Evolutionary conservation across 2,329 filamentous ascomycete species (phyloP).

Genomic region (Monosporascus sp.): DNA sequence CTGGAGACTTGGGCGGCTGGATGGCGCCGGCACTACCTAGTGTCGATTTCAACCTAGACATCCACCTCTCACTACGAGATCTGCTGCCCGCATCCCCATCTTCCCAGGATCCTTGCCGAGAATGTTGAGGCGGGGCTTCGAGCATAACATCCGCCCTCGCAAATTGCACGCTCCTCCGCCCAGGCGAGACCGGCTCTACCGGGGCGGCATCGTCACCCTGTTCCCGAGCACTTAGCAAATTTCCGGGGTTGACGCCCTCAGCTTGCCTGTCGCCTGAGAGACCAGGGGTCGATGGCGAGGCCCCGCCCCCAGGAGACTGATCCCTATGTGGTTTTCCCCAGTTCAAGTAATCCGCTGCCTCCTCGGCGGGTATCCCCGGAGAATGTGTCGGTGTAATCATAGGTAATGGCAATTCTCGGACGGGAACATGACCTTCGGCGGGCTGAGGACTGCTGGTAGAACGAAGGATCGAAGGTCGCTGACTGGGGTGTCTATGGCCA

Average conservation of each 20-base stretch:
- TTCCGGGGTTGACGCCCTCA: background rate
- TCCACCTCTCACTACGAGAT: constrained; percentile 60
- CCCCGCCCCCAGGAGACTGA: constrained; percentile 18
- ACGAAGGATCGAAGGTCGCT: constrained; percentile 14
- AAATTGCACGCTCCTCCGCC: constrained; percentile 72
- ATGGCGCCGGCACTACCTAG: constrained; percentile 52
- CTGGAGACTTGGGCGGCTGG: constrained; percentile 40
- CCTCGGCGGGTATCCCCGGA: constrained; percentile 8
- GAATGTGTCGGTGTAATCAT: constrained; percentile 18
- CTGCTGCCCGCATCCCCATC: constrained; percentile 57
- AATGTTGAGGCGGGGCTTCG: constrained; percentile 46
- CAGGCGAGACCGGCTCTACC: constrained; percentile 32
- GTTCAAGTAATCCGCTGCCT: constrained; percentile 34
- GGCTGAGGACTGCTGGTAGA: constrained; percentile 21
- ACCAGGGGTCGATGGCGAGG: constrained; percentile 13
- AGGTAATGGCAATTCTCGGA: constrained; percentile 14
- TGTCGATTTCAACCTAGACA: constrained; percentile 69
- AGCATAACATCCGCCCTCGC: constrained; percentile 47
- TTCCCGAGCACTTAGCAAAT: constrained; percentile 2
- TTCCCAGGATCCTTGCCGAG: constrained; percentile 61
- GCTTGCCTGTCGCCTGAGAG: constrained; percentile 10
- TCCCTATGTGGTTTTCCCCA: constrained; percentile 28
- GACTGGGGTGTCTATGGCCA: constrained; percentile 14
- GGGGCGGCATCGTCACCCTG: constrained; percentile 13
- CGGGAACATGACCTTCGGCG: constrained; percentile 9